phyloP scores from a whole-genome alignment of 2,329 filamentous ascomycete genomes.

The Hymenotorrendiella dingleyae region DNA sequence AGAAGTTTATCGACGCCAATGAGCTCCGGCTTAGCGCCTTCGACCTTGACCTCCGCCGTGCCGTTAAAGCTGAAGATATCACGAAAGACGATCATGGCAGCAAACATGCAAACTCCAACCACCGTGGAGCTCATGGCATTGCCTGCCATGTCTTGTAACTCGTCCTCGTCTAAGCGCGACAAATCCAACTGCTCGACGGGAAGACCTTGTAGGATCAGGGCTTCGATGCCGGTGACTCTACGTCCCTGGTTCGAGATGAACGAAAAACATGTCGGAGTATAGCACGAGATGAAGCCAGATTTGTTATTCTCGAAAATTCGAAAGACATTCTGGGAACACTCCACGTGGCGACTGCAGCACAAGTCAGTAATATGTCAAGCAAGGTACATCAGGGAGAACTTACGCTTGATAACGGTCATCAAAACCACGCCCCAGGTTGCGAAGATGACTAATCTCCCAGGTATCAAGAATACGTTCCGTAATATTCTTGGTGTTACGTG shows the following conservation, averaged over 20 bases:
- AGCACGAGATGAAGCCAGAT: slow-evolving; percentile 57
- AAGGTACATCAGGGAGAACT: slow-evolving; percentile 15
- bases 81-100: slow-evolving; percentile 43
- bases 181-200: slow-evolving; percentile 57
- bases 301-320: slow-evolving; percentile 41
- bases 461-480: slow-evolving; percentile 59
- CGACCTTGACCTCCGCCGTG: too few relatives aligned
- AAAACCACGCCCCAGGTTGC: slow-evolving; percentile 41
- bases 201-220: slow-evolving; percentile 62
- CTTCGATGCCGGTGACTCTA: slow-evolving; percentile 56
- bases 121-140: slow-evolving; percentile 77
- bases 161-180: slow-evolving; percentile 52
- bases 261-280: slow-evolving; percentile 60
- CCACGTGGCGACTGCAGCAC: slow-evolving; percentile 43
- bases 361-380: slow-evolving; percentile 10
- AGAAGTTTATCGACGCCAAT: neutral
- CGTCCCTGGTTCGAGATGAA: slow-evolving; percentile 56
- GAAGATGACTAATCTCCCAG: slow-evolving; percentile 56
- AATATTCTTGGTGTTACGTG: slow-evolving; percentile 42
- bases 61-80: slow-evolving; percentile 4
- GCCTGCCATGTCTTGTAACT: slow-evolving; percentile 66
- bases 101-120: slow-evolving; percentile 56
- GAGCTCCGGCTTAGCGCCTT: too few relatives aligned
- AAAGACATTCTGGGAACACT: slow-evolving; percentile 70
- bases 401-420: slow-evolving; percentile 55